Evolutionary conservation across 2,329 filamentous ascomycete species (phyloP).

Genomic region (Pseudonectria foliicola): DNA sequence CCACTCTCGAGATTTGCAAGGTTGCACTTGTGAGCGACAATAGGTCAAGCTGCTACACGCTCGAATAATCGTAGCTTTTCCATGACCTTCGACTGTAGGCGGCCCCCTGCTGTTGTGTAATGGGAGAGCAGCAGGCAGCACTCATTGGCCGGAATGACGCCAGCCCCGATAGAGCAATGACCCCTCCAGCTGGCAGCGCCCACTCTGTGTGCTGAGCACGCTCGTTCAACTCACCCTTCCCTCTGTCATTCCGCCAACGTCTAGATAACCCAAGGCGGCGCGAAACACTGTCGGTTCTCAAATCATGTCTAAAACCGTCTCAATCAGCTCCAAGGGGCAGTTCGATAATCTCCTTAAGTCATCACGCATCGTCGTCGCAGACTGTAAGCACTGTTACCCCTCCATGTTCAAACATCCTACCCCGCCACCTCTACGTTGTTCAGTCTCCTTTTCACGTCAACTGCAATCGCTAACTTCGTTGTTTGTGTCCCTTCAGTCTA

Average conservation of each 20-base stretch:
- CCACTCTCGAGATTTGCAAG: too few relatives aligned
- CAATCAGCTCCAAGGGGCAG: constrained; percentile 47
- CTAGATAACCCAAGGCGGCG: constrained; percentile 10
- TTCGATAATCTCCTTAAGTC: constrained; percentile 61
- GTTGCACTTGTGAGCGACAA: too few relatives aligned
- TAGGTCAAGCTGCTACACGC: too few relatives aligned
- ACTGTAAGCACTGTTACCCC: constrained; percentile 58
- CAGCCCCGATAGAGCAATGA: constrained; percentile 23
- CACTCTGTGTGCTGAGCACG: not conserved
- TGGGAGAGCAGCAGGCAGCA: constrained; percentile 2
- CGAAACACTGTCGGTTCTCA: constrained; percentile 6
- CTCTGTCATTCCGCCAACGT: constrained; percentile 18
- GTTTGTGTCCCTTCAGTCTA: constrained; percentile 54
- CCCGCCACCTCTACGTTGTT: constrained; percentile 14
- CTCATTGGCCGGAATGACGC: constrained; percentile 13
- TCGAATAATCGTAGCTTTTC: too few relatives aligned
- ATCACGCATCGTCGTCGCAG: constrained; percentile 74
- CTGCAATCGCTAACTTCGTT: constrained; percentile 10
- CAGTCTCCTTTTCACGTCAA: constrained; percentile 4
- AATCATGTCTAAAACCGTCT: constrained; percentile 25
- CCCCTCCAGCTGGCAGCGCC: constrained; percentile 12
- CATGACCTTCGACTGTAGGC: too few relatives aligned
- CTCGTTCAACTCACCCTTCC: constrained; percentile 1
- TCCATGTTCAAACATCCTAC: constrained; percentile 7
- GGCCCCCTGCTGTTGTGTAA: not conserved